These are phyloP conservation scores for Vachellia pachyceras DNA, from an alignment of 306 rosid genomes.

Conservation along the genomic window DNA sequence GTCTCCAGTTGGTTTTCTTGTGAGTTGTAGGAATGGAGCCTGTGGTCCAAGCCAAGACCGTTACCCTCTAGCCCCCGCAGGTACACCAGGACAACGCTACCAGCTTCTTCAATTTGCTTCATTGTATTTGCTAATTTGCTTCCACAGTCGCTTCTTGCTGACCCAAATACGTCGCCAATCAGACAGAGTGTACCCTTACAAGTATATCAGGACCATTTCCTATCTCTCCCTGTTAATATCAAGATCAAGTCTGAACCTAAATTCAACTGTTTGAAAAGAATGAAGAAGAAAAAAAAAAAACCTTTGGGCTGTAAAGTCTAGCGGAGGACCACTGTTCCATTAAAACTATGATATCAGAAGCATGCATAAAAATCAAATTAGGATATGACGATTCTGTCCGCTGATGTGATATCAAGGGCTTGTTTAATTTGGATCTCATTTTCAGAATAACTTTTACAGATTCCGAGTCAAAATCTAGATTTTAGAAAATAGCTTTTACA, in stretches of 20 bases:
- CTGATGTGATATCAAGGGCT: neutral
- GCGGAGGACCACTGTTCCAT: neutral
- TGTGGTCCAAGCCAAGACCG: constrained; percentile 73
- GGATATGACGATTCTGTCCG: neutral
- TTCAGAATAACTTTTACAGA: too few relatives aligned
- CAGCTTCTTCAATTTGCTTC: constrained; percentile 71
- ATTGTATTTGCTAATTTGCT: constrained; percentile 67
- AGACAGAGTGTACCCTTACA: constrained; percentile 83
- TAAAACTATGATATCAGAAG: neutral
- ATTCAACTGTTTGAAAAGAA: neutral
- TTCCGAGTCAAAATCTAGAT: too few relatives aligned
- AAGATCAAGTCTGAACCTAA: neutral
- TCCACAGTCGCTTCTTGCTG: constrained; percentile 76
- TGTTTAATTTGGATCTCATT: too few relatives aligned
- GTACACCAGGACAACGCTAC: constrained; percentile 73
- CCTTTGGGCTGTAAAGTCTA: neutral
- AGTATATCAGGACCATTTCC: constrained; percentile 68
- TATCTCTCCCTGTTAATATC: constrained; percentile 63
- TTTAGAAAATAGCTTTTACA: too few relatives aligned
- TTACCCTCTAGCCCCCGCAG: constrained; percentile 81
- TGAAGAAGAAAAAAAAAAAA: too few relatives aligned
- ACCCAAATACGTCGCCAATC: constrained; percentile 75
- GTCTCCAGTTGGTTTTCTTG: constrained; percentile 56
- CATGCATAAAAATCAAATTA: neutral
- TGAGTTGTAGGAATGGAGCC: constrained; percentile 58